Evolutionary conservation across 192 early-diverging fungal genomes (phyloP).

Genomic region (Phlyctochytrium bullatum): DNA sequence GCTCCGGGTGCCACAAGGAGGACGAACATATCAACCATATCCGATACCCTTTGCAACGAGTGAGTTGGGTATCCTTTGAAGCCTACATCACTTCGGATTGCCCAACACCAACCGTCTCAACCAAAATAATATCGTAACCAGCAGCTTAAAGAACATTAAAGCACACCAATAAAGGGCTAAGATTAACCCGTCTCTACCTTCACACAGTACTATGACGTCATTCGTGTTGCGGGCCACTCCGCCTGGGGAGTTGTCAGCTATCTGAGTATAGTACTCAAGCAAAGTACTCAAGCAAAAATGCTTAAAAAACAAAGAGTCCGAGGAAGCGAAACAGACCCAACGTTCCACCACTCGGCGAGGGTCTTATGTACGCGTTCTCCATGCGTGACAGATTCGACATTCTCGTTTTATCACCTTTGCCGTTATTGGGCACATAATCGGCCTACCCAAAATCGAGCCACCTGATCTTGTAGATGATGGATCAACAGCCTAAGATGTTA

Average conservation of each 20-base stretch:
- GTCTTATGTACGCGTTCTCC: slow-evolving; percentile 69
- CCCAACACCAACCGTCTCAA: slow-evolving; percentile 86
- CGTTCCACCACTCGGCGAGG: slow-evolving; percentile 72
- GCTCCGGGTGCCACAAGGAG: slow-evolving; percentile 75
- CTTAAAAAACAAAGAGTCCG: too few relatives aligned
- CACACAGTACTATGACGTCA: slow-evolving; percentile 76
- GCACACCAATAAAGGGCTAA: neutral
- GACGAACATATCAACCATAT: slow-evolving; percentile 86
- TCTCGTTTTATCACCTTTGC: slow-evolving; percentile 73
- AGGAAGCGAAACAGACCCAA: slow-evolving; percentile 47
- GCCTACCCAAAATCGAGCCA: slow-evolving; percentile 69
- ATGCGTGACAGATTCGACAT: slow-evolving; percentile 72
- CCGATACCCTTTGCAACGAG: slow-evolving; percentile 54
- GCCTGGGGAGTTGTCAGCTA: slow-evolving; percentile 31
- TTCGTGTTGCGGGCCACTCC: slow-evolving; percentile 78
- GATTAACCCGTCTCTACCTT: too few relatives aligned
- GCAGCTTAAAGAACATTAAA: slow-evolving; percentile 44
- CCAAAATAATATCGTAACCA: slow-evolving; percentile 74
- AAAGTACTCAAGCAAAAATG: too few relatives aligned
- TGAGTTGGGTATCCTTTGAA: neutral
- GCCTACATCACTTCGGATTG: slow-evolving; percentile 75
- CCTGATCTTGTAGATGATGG: slow-evolving; percentile 78
- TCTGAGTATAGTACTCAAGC: too few relatives aligned
- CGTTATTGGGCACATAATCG: neutral
- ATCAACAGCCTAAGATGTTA: slow-evolving; percentile 66